Base-by-base conservation (phyloP, 768 basidiomycete species). In the Amanita thiersii region DNA sequence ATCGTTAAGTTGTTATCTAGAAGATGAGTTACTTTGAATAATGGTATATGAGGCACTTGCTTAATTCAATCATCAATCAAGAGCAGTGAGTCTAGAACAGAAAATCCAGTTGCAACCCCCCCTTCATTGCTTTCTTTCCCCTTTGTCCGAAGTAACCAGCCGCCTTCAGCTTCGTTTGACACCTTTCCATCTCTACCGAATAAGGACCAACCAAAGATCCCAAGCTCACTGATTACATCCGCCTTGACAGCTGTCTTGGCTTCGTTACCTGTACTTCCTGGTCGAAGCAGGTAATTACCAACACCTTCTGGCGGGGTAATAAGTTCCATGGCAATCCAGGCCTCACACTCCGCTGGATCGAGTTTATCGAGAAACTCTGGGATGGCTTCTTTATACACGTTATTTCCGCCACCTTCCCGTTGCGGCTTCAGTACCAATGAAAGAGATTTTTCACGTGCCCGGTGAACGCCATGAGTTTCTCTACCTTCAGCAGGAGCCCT, bases 391-490 rank as follows among this genome's bases (percentile, higher is more conserved):
- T 86, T 85, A 63, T 97, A 98, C 18, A 98, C 73, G 52, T 99
- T 99, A 53, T 97, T 96, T 5, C 94, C 94, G 1, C 94, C 94
- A 1, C 94, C 94, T 65, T 99, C 94, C n/a, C 93, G 74, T 58
- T 98, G 94, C 0, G 94, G 94, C 59, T 99, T 99, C 36, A 99
- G 72, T 2, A 98, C 94, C 19, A 91, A 75, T 4, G 69, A 63
- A 4, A 62, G 56, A 0, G 79, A 70, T 10, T 64, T 48, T 7
- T 61, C 57, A 14, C 69, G 65, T 0, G 87, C 86, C 33, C 69
- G 64, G 18, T 53, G 50, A n/a, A 80, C 66, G 4, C 74, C 73
- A 33, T 59, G 56, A 1, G 54, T 50, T 49, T 70, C 67, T 18
- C 44, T 46, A 1, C 58, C 64, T 17, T 56, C 46, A 19, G 28